Percentiles rank a stretch among this genome's conserved stretches.
Evolutionary conservation across 78 protist genomes (phyloP).

Genomic region (slime mould (Dictyostelium discoideum)): DNA sequence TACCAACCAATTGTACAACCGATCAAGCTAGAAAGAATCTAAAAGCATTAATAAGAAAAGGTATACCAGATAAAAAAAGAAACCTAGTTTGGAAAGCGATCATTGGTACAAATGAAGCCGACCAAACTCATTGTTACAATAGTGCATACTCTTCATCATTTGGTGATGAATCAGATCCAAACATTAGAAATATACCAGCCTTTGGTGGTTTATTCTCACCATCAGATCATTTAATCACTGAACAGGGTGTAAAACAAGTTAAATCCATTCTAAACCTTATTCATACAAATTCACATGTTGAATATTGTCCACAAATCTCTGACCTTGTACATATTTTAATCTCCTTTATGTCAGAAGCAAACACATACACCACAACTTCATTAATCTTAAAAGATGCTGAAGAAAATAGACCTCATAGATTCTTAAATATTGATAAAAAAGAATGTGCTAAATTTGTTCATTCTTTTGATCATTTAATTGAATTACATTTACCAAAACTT

Average conservation of each 20-base stretch:
- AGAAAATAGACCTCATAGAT: neutral
- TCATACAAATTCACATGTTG: conserved; percentile 33
- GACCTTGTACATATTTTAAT: conserved; percentile 65
- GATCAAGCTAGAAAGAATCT: conserved; percentile 30
- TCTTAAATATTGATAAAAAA: conserved; percentile 29
- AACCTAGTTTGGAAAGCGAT: conserved; percentile 19
- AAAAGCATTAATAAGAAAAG: conserved; percentile 30
- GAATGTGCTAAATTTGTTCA: conserved; percentile 37
- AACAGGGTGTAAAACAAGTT: conserved; percentile 44
- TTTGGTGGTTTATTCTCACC: conserved; percentile 70
- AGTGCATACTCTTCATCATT: neutral
- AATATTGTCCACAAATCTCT: conserved; percentile 60
- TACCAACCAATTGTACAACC: neutral
- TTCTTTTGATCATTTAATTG: conserved; percentile 53
- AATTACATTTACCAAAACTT: conserved; percentile 51
- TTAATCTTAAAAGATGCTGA: conserved; percentile 1
- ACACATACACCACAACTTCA: neutral
- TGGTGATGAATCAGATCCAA: conserved; percentile 14
- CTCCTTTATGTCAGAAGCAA: conserved; percentile 39
- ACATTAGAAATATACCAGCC: conserved; percentile 57
- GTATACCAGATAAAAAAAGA: conserved; percentile 57
- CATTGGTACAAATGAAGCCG: conserved; percentile 7
- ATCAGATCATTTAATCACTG: conserved; percentile 64
- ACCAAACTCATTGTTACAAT: neutral
- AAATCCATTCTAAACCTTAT: neutral